Percentiles rank a stretch among this genome's conserved stretches.
These are phyloP conservation scores for Pseudocercospora vitis DNA, from an alignment of 2,329 filamentous ascomycete species.

Conservation along the genomic window DNA sequence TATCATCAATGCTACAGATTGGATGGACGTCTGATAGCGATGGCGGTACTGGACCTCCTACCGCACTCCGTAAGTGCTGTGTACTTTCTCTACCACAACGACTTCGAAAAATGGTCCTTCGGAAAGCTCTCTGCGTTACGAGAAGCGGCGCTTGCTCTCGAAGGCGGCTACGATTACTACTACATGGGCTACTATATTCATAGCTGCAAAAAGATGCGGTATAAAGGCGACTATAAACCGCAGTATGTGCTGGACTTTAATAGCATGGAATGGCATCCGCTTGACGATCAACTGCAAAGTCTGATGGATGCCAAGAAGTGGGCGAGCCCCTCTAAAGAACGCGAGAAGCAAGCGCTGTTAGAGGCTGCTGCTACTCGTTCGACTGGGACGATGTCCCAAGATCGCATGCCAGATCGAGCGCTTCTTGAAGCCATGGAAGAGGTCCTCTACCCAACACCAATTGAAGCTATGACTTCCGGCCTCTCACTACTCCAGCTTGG, in stretches of 20 bases:
- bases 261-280: constrained; percentile 34
- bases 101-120: constrained; percentile 66
- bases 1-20: constrained; percentile 74
- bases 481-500: constrained; percentile 59
- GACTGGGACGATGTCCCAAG: background rate
- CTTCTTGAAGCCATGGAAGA: constrained; percentile 24
- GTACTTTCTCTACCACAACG: constrained; percentile 79
- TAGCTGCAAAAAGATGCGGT: constrained; percentile 76
- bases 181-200: constrained; percentile 74
- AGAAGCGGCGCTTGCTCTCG: constrained; percentile 69
- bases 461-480: constrained; percentile 39
- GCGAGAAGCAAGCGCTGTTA: constrained; percentile 26
- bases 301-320: constrained; percentile 59
- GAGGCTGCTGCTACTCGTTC: background rate
- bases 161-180: constrained; percentile 72
- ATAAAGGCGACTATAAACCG: constrained; percentile 77
- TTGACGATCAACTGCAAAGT: constrained; percentile 35
- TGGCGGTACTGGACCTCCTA: constrained; percentile 74
- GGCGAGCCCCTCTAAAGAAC: constrained; percentile 44
- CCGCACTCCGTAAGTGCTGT: constrained; percentile 77
- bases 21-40: constrained; percentile 71
- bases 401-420: background rate
- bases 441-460: constrained; percentile 19
- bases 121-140: constrained; percentile 74
- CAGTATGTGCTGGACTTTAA: constrained; percentile 71